Evolutionary conservation across 768 basidiomycete genomes (phyloP).

Genomic region (Leccinum rimulosum): DNA sequence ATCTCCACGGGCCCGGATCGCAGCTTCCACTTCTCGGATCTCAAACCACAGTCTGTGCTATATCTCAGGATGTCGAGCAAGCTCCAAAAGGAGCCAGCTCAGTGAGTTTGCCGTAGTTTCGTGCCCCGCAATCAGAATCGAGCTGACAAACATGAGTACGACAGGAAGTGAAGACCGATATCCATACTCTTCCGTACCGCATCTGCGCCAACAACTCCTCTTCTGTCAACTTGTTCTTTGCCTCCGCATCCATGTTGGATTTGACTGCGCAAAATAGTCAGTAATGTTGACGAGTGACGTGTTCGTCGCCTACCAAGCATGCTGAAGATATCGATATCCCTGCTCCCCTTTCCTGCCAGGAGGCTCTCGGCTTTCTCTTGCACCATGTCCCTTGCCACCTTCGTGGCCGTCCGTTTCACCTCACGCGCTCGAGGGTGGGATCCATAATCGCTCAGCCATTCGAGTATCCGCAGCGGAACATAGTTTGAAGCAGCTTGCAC

Average conservation of each 20-base stretch:
- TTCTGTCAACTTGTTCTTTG: constrained; percentile 22
- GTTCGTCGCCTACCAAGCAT: constrained; percentile 37
- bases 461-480: constrained; percentile 23
- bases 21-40: constrained; percentile 10
- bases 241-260: constrained; percentile 27
- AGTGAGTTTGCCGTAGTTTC: constrained; percentile 61
- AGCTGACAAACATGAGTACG: constrained; percentile 25
- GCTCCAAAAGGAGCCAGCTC: constrained; percentile 61
- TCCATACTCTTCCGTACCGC: constrained; percentile 9
- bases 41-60: constrained; percentile 55
- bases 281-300: neutral
- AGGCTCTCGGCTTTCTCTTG: constrained; percentile 15
- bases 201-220: constrained; percentile 18
- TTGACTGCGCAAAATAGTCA: constrained; percentile 16
- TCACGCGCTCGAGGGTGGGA: constrained; percentile 18
- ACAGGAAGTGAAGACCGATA: neutral
- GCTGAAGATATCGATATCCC: constrained; percentile 26
- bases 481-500: constrained; percentile 8
- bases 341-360: constrained; percentile 11
- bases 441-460: constrained; percentile 32
- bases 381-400: constrained; percentile 16
- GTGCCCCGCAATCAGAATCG: constrained; percentile 49
- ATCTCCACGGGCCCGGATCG: constrained; percentile 9
- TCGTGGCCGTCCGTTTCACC: neutral
- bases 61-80: constrained; percentile 54